These are phyloP conservation scores for Pneumocystis sp. DNA, from an alignment of 1,139 yeast species.

Conservation along the genomic window DNA sequence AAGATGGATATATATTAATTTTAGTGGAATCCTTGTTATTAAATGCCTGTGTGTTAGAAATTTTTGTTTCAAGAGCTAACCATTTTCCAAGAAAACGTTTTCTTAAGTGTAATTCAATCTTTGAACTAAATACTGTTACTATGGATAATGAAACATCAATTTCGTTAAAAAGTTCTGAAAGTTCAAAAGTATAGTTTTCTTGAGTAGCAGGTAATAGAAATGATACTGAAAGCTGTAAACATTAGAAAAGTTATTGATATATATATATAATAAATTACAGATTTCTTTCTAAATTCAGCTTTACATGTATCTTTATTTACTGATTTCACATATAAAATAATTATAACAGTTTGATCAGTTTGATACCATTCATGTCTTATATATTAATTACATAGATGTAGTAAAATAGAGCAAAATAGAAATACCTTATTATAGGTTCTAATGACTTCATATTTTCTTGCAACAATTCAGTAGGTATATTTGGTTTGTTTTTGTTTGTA, in stretches of 20 bases:
- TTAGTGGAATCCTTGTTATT: slow-evolving; percentile 14
- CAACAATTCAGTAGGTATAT: background rate
- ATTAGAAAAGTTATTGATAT: background rate
- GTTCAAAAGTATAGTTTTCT: slow-evolving; percentile 30
- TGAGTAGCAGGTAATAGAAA: background rate
- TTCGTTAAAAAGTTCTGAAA: slow-evolving; percentile 37
- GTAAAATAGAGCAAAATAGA: background rate
- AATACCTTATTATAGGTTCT: background rate
- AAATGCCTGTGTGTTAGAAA: slow-evolving; percentile 23
- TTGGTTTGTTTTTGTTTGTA: background rate
- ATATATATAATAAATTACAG: background rate
- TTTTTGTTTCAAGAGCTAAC: slow-evolving; percentile 22
- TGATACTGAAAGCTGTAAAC: background rate
- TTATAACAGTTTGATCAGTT: slow-evolving; percentile 37
- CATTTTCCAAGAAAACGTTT: slow-evolving; percentile 32
- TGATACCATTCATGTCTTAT: slow-evolving; percentile 75
- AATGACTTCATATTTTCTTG: slow-evolving; percentile 8
- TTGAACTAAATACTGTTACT: slow-evolving; percentile 49
- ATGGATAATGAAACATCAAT: slow-evolving; percentile 36
- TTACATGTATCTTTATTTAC: slow-evolving; percentile 31
- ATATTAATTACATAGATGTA: background rate
- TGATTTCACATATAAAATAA: slow-evolving; percentile 59
- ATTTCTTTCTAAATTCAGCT: slow-evolving; percentile 10
- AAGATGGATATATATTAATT: slow-evolving; percentile 39
- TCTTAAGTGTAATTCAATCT: slow-evolving; percentile 47